phyloP scores from a whole-genome alignment of 2,329 filamentous ascomycete species.

The Conoideocrella luteorostrata region DNA sequence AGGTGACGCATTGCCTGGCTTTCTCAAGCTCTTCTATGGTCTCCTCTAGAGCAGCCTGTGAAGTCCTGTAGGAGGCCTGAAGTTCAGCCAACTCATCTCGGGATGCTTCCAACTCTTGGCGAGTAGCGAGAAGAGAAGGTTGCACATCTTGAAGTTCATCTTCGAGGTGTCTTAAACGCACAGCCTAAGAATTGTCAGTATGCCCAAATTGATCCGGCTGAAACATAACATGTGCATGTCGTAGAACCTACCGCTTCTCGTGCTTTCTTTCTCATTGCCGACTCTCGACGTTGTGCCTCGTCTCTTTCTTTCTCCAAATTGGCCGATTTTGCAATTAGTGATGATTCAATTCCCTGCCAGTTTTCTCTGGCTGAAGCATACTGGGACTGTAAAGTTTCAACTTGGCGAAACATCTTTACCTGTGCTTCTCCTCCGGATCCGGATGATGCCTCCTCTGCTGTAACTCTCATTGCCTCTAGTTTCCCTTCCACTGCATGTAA shows the following conservation, averaged over 20 bases:
- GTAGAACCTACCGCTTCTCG: conserved; percentile 65
- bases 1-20: conserved; percentile 28
- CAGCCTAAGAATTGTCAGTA: conserved; percentile 41
- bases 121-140: conserved; percentile 56
- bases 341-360: conserved; percentile 93
- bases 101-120: conserved; percentile 56
- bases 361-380: conserved; percentile 93
- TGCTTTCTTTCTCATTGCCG: conserved; percentile 81
- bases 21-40: conserved; percentile 43
- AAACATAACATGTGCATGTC: neutral
- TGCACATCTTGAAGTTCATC: conserved; percentile 73
- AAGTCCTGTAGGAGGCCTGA: conserved; percentile 57
- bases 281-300: conserved; percentile 75
- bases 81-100: conserved; percentile 55
- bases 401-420: conserved; percentile 83
- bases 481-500: conserved; percentile 74
- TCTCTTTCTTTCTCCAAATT: conserved; percentile 86
- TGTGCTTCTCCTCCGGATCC: conserved; percentile 76
- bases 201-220: neutral
- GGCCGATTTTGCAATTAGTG: conserved; percentile 68
- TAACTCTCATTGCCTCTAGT: conserved; percentile 76
- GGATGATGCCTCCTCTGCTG: conserved; percentile 84
- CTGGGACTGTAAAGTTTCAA: conserved; percentile 92
- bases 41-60: conserved; percentile 58
- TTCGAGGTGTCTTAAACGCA: conserved; percentile 60